Evolutionary conservation across 805 yeast genomes (phyloP), one percentile per base, ranked within the genome.

Genomic region (Schwanniomyces vanrijiae): DNA sequence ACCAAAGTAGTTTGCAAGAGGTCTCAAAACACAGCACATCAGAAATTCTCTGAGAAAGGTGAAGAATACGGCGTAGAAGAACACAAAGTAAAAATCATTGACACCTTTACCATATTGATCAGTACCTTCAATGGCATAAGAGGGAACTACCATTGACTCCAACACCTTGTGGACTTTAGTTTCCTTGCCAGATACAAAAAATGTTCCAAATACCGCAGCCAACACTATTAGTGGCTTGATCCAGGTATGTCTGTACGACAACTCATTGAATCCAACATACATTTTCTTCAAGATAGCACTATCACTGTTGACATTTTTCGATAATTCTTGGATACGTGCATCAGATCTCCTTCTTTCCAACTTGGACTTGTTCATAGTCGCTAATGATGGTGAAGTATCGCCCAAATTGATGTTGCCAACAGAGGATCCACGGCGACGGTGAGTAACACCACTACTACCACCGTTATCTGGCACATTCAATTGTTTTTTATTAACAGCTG

Each of bases 11-110:
- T 26, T 34, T 1, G 97, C 92, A 29, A 88, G 51, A 6, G 98
- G 98, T 56, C 76, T 76, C 49, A 94, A 79, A 0, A 90, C 58
- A 28, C 80, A 73, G 64, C 90, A 91, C 98, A 94, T 90, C 54
- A 82, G 61, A 61, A 94, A 92, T 67, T 94, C 99, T 59, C 99
- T 82, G 54, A 82, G 73, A 62, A 92, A 94, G 0, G 97, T 87
- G 78, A 94, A 91, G 57, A 90, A 84, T 33, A 94, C 66, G 78
- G 92, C 87, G 69, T 88, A 84, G 64, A 81, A 90, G 16, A 76
- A 75, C 13, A 92, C 88, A 71, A 90, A 94, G 19, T 76, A 76
- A 54, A 90, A 78, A 68, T 94, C 99, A 58, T 83, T 82, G 40
- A 62, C 71, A 47, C 99, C 99, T 68, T 94, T 94, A 22, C 88